phyloP scores from a whole-genome alignment of 148 eudicot species.

The Nepenthes mirabilis region DNA sequence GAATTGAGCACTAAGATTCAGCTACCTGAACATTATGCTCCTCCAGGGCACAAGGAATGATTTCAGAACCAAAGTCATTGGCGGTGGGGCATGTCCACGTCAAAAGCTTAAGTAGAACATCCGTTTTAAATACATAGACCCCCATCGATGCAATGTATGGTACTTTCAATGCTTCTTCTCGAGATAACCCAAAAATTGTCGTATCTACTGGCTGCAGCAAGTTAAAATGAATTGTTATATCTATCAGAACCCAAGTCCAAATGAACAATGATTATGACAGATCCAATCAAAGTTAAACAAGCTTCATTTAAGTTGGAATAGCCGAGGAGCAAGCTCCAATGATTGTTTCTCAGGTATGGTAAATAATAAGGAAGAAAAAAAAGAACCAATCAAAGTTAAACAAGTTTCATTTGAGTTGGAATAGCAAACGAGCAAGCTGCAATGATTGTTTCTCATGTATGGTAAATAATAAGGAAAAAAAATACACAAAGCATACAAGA shows the following conservation, averaged over 20 bases:
- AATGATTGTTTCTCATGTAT: background rate
- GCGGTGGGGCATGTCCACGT: conserved; percentile 51
- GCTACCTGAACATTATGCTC: conserved; percentile 68
- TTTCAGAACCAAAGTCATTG: conserved; percentile 93
- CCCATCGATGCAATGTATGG: conserved; percentile 99
- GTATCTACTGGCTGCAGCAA: conserved; percentile 77
- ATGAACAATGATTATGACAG: no score
- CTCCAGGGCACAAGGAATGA: conserved; percentile 61
- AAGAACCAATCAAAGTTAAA: no score
- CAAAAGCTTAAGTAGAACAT: conserved; percentile 61
- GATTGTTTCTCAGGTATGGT: background rate
- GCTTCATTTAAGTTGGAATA: no score
- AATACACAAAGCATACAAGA: background rate
- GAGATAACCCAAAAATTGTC: conserved; percentile 60
- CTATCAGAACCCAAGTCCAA: background rate
- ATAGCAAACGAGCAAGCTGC: background rate
- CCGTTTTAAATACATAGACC: conserved; percentile 70
- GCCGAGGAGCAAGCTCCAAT: background rate
- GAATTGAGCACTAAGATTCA: background rate
- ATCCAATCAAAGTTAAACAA: no score
- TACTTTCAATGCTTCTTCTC: conserved; percentile 38
- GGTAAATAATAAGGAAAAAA: background rate
- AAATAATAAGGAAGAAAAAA: background rate
- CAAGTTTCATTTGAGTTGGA: no score
- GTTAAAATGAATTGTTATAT: background rate